These are phyloP conservation scores for Fragilaria crotonensis DNA, from an alignment of 108 stramenopile species.

Conservation along the genomic window DNA sequence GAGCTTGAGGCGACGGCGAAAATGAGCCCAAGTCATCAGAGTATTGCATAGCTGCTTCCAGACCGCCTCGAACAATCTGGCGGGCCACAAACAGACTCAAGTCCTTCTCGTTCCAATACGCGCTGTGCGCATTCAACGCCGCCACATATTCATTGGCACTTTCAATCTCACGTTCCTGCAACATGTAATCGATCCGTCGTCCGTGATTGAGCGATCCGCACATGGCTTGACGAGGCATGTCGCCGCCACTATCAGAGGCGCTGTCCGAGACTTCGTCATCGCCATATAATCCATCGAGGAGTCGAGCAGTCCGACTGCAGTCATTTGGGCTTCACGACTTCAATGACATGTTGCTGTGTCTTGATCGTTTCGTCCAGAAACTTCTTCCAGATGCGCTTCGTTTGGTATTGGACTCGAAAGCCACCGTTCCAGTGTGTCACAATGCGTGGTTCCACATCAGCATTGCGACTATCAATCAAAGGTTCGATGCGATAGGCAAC, in stretches of 20 bases:
- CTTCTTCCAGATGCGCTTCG: constrained; percentile 45
- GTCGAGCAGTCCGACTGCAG: constrained; percentile 45
- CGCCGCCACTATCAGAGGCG: background rate
- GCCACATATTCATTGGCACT: constrained; percentile 80
- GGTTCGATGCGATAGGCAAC: constrained; percentile 80
- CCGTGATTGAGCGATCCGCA: constrained; percentile 36
- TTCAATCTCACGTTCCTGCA: constrained; percentile 80
- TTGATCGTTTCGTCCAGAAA: constrained; percentile 34
- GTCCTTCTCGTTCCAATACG: constrained; percentile 77
- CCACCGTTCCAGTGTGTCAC: constrained; percentile 82
- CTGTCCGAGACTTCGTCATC: constrained; percentile 10
- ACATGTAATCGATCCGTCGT: constrained; percentile 52
- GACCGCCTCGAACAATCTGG: constrained; percentile 34
- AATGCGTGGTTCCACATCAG: constrained; percentile 49
- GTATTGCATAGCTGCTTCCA: constrained; percentile 8
- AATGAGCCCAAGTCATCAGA: background rate
- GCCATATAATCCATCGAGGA: constrained; percentile 6
- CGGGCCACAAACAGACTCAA: constrained; percentile 72
- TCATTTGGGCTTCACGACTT: constrained; percentile 38
- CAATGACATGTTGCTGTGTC: constrained; percentile 43
- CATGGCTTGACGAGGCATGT: background rate
- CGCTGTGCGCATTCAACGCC: constrained; percentile 72
- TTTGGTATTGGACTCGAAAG: constrained; percentile 77
- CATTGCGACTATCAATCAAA: constrained; percentile 35
- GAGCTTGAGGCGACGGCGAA: background rate